Percentiles rank a stretch among this genome's conserved stretches.
Evolutionary conservation across 345 rosid species (phyloP).

Genomic region (Populus tremula): DNA sequence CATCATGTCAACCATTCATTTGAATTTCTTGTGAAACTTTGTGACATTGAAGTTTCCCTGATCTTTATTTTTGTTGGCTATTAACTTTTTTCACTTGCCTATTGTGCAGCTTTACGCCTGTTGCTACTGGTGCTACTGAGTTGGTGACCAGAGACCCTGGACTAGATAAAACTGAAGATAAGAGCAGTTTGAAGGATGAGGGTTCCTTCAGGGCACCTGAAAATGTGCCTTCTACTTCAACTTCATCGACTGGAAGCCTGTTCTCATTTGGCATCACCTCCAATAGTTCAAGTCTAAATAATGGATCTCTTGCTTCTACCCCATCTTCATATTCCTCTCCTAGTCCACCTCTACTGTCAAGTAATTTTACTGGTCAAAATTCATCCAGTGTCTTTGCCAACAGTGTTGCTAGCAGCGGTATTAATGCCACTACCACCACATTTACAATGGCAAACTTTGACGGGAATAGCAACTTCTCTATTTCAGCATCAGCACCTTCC

Average conservation of each 20-base stretch:
- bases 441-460: conserved; percentile 18
- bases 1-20: not conserved
- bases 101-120: conserved; percentile 46
- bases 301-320: conserved; percentile 43
- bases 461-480: conserved; percentile 20
- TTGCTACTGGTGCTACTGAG: conserved; percentile 34
- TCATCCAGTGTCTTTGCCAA: conserved; percentile 23
- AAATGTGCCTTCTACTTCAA: conserved; percentile 32
- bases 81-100: not conserved
- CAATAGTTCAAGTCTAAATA: conserved; percentile 32
- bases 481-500: conserved; percentile 36
- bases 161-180: conserved; percentile 32
- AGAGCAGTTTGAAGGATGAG: conserved; percentile 31
- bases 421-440: conserved; percentile 22
- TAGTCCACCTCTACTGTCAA: conserved; percentile 24
- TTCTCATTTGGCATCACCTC: conserved; percentile 40
- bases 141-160: conserved; percentile 36
- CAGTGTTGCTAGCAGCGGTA: conserved; percentile 13
- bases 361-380: conserved; percentile 32
- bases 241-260: conserved; percentile 34
- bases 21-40: not conserved
- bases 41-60: not conserved
- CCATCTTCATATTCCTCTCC: conserved; percentile 27
- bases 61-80: not conserved
- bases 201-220: conserved; percentile 20